These are phyloP conservation scores for Blastobotrys illinoisensis DNA, from an alignment of 1,139 yeast genomes.

Conservation along the genomic window DNA sequence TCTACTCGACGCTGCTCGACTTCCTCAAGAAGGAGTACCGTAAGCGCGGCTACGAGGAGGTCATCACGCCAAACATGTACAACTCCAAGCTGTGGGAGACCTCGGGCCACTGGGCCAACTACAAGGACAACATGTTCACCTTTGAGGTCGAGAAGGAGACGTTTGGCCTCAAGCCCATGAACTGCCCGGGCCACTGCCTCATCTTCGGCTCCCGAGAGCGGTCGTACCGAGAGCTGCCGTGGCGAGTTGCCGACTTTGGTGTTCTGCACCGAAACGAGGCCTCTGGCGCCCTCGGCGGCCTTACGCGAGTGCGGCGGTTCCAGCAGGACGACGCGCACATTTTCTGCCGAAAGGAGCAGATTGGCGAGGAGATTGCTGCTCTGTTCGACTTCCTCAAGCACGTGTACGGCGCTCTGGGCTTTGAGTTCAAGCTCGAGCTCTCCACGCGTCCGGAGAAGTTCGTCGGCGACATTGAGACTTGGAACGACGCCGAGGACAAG, in stretches of 20 bases:
- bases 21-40: constrained; percentile 77
- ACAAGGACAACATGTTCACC: constrained; percentile 95
- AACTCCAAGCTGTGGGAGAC: constrained; percentile 94
- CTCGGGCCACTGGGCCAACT: constrained; percentile 97
- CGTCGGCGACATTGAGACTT: constrained; percentile 79
- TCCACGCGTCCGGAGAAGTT: constrained; percentile 93
- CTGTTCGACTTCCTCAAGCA: constrained; percentile 74
- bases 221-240: constrained; percentile 89
- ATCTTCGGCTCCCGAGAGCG: constrained; percentile 83
- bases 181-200: constrained; percentile 97
- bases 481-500: constrained; percentile 82
- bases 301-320: constrained; percentile 94
- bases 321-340: constrained; percentile 99
- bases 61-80: constrained; percentile 96
- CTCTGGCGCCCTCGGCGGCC: constrained; percentile 83
- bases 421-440: constrained; percentile 81
- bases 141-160: constrained; percentile 89
- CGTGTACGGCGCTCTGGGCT: constrained; percentile 80
- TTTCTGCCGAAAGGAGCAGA: constrained; percentile 87
- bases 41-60: constrained; percentile 93
- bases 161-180: constrained; percentile 91
- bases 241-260: constrained; percentile 96
- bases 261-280: constrained; percentile 94
- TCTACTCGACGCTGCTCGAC: constrained; percentile 78
- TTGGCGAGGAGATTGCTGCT: constrained; percentile 71